Evolutionary conservation across 2,329 filamentous ascomycete genomes (phyloP).

Genomic region (Colletotrichum sp.): DNA sequence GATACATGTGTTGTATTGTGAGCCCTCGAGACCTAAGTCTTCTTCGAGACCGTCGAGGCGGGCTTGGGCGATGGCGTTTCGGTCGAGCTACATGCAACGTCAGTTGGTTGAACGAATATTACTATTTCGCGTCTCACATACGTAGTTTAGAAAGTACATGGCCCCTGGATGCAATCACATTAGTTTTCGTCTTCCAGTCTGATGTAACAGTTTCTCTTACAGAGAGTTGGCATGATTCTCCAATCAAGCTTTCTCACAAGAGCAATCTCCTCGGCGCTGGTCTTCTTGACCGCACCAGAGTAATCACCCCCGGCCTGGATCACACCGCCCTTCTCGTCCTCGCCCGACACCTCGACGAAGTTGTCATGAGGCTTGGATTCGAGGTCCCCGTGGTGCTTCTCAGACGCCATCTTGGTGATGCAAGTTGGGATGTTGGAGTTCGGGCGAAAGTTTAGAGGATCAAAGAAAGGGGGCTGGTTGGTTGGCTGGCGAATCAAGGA

Average conservation of each 20-base stretch:
- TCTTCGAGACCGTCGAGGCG: constrained; percentile 57
- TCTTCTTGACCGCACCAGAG: constrained; percentile 38
- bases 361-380: constrained; percentile 28
- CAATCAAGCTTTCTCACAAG: constrained; percentile 41
- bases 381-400: constrained; percentile 19
- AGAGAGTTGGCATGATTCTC: constrained; percentile 44
- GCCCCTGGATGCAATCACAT: not conserved
- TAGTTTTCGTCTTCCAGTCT: not conserved
- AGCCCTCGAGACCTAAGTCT: constrained; percentile 52
- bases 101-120: not conserved
- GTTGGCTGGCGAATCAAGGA: not conserved
- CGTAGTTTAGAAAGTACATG: constrained; percentile 47
- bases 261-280: constrained; percentile 35
- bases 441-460: not conserved
- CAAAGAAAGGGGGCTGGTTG: not conserved
- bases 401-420: not conserved
- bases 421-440: not conserved
- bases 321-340: constrained; percentile 27
- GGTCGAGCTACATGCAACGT: constrained; percentile 40
- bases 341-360: constrained; percentile 26
- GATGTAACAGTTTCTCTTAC: constrained; percentile 16
- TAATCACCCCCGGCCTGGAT: constrained; percentile 31
- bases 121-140: constrained; percentile 17
- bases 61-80: constrained; percentile 63
- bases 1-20: constrained; percentile 54